phyloP scores from a whole-genome alignment of 1,139 yeast species.

The Geotrichum reessii region DNA sequence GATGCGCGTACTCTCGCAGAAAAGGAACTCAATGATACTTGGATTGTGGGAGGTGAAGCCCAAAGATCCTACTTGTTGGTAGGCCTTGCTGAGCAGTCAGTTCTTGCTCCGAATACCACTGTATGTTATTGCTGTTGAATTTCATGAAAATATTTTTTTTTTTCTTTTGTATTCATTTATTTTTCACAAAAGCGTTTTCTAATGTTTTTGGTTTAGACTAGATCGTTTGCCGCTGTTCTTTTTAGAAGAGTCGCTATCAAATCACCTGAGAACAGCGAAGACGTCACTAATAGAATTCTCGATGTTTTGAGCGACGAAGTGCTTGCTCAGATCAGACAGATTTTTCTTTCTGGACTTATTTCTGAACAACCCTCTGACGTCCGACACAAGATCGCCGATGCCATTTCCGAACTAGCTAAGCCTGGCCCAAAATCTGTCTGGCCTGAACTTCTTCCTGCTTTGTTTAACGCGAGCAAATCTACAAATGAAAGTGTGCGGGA shows the following conservation, averaged over 20 bases:
- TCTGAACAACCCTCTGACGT: conserved; percentile 62
- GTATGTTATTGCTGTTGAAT: conserved; percentile 31
- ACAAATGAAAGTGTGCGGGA: conserved; percentile 73
- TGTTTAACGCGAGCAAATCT: conserved; percentile 61
- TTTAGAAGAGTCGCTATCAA: conserved; percentile 82
- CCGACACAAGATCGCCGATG: conserved; percentile 89
- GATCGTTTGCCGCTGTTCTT: conserved; percentile 75
- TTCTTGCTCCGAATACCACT: conserved; percentile 50
- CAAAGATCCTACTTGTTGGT: conserved; percentile 62
- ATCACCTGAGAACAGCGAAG: conserved; percentile 55
- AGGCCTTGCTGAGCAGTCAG: conserved; percentile 78
- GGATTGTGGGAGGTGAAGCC: conserved; percentile 50
- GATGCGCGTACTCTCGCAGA: conserved; percentile 72
- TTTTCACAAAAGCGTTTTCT: conserved; percentile 1
- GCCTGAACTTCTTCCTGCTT: conserved; percentile 72
- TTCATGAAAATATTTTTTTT: neutral
- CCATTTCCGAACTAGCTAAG: conserved; percentile 81
- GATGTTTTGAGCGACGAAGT: conserved; percentile 61
- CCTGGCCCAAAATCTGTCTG: conserved; percentile 42
- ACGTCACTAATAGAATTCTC: conserved; percentile 70
- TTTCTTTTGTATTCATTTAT: neutral
- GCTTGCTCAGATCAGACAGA: conserved; percentile 55
- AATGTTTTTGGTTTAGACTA: conserved; percentile 24
- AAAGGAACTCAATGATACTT: conserved; percentile 59
- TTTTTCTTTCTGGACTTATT: conserved; percentile 67